Conservation (phyloP, 345 rosid genomes). For the Ceriops decandra region DNA sequence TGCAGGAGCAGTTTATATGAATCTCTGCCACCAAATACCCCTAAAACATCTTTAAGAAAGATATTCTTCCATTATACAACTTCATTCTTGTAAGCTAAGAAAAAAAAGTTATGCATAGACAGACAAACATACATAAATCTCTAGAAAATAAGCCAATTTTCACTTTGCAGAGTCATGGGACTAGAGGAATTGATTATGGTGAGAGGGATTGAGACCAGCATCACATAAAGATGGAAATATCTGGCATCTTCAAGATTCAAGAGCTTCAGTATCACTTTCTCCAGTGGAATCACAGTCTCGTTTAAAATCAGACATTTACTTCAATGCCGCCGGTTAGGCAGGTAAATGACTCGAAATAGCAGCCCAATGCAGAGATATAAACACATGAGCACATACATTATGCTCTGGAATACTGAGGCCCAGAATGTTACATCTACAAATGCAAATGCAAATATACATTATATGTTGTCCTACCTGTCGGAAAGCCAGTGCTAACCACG, state of each 20-base stretch:
- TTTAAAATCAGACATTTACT: neutral
- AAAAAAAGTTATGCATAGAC: no score
- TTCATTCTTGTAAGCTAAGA: no score
- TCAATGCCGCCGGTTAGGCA: neutral
- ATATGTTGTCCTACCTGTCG: constrained; percentile 47
- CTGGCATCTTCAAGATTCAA: no score
- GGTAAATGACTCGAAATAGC: neutral
- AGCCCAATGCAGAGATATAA: neutral
- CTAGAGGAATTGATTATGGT: no score
- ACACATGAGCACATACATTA: neutral
- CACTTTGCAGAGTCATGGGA: no score
- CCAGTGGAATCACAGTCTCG: neutral
- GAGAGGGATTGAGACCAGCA: no score
- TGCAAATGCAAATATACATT: neutral
- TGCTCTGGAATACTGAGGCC: neutral
- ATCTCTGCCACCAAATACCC: neutral
- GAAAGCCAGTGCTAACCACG: constrained; percentile 46
- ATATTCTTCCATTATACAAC: no score
- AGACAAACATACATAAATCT: no score
- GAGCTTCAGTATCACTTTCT: no score
- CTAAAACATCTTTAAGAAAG: neutral
- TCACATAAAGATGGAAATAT: no score
- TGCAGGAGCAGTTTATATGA: neutral
- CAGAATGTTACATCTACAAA: neutral
- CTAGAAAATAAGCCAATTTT: no score